Base-by-base conservation (phyloP, 805 yeast species). In the Saccharomycopsis sp. region DNA sequence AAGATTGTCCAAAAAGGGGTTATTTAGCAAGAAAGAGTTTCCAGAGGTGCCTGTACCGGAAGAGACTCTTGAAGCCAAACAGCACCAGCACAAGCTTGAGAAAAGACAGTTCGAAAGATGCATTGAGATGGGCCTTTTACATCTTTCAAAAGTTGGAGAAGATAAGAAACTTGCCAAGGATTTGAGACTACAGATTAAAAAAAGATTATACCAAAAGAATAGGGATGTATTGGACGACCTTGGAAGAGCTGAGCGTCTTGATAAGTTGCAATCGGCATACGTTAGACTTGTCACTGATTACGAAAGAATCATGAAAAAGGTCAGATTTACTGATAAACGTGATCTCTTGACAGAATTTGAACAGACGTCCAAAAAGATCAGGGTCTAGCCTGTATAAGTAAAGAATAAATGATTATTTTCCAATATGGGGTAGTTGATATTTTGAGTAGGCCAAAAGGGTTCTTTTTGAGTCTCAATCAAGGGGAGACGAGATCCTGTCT, bases 181-280 rank as follows among this genome's bases (percentile, higher is more conserved):
- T 4, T 71, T 82, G 18, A 73, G 94, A 55, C 66, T 84, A 34
- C 78, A 79, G 62, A 85, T 92, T 61, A 92, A 91, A 70, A 79
- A 75, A 65, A 77, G 99, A 59, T 71, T 94, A 24, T 92, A 77
- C 67, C 77, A 81, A 57, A 88, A 89, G 67, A 94, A 94, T 71
- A 81, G 76, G 64, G 97, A 91, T 57, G 91, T 90, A 0, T 75
- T 94, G 56, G 71, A 70, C 40, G 87, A 82, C 2, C 71, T 90
- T 67, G 90, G 85, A 50, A 75, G 72, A n/a, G 75, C 80, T 0
- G 82, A 83, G n/a, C 75, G 81, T 61, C 78, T 77, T 61, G 89
- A 85, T 64, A 88, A 88, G 64, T 74, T 90, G 44, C 89, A 88
- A 55, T 82, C 84, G 9, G 92, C 97, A 0, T 89, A 83, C 64